Conservation (phyloP, 805 yeast species). For the Jamesozyma piceae region DNA sequence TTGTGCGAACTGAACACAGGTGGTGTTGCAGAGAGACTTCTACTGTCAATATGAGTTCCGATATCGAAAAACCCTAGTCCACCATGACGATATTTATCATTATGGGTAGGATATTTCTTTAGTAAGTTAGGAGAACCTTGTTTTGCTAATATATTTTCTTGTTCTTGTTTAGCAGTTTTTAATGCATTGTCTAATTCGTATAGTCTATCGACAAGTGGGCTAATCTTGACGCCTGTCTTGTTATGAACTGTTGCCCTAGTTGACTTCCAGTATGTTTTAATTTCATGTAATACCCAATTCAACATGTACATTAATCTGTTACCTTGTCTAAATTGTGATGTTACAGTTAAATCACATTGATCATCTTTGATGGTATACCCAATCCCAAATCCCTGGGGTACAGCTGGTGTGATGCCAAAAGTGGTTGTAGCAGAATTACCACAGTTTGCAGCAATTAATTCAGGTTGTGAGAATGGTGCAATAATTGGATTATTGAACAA, state of each 20-base stretch:
- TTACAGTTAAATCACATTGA: constrained; percentile 68
- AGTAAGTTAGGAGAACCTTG: neutral
- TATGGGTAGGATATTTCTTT: neutral
- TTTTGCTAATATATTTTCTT: neutral
- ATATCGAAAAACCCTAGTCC: constrained; percentile 23
- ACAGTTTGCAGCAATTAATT: constrained; percentile 59
- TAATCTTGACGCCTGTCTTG: constrained; percentile 19
- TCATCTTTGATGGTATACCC: constrained; percentile 84
- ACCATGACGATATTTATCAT: constrained; percentile 4
- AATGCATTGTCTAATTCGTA: constrained; percentile 32
- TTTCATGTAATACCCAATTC: constrained; percentile 54
- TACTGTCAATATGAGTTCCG: constrained; percentile 21
- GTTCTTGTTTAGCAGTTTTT: constrained; percentile 5
- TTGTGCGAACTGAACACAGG: neutral
- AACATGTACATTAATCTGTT: constrained; percentile 67
- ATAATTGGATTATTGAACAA: constrained; percentile 36
- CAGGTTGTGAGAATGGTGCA: constrained; percentile 34
- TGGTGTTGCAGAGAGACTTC: constrained; percentile 17
- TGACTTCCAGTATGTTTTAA: constrained; percentile 38
- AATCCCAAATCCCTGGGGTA: constrained; percentile 83
- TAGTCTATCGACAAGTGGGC: constrained; percentile 23
- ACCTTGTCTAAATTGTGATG: constrained; percentile 83
- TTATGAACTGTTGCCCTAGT: constrained; percentile 3
- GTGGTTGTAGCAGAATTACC: constrained; percentile 82
- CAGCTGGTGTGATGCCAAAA: constrained; percentile 86